Base-by-base conservation (phyloP, 2,329 filamentous ascomycete genomes). In the Pyrenophora graminea region DNA sequence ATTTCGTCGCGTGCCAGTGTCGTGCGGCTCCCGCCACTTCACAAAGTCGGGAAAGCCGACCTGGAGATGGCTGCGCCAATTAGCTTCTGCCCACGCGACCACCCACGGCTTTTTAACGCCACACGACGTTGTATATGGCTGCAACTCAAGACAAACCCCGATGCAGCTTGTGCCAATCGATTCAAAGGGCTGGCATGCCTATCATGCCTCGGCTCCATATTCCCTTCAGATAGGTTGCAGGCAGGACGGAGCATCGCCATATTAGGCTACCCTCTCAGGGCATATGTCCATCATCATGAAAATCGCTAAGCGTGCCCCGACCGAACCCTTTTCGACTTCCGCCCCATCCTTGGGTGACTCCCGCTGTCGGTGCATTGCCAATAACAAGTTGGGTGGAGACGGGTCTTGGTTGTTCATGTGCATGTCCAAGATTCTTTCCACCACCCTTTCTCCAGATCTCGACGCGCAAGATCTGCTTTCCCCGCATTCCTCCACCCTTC, bases 161-260 rank as follows among this genome's bases (percentile, higher is more conserved):
- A 42, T 51, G 30, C 48, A 59, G 51, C 63, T 62, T 60, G 57
- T 62, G 56, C 53, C 54, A 62, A 53, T 56, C 43, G 40, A 58
- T 53, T 34, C 50, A 44, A 45, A 27, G 27, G 38, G 37, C 19
- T 40, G 44, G 18, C 19, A 40, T 48, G 30, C 40, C 33, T 45
- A 39, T 42, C 41, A 50, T 55, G 61, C 65, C 59, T 64, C 63
- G 62, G 62, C 55, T 51, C 39, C 27, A 21, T 51, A 49, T 42
- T 45, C 46, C 43, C 50, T 43, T 42, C 48, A 48, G 54, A 54
- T 34, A 51, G 50, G 56, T 67, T 66, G 62, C 63, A 59, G 67
- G 62, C 62, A 66, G 65, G 46, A 70, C 69, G 70, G 70, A 52
- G 58, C 34, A 37, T 48, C 60, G 53, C 68, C 69, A 41, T 19